Percentiles rank a stretch among this genome's conserved stretches.
These are phyloP conservation scores for Metarhizium anisopliae DNA, from an alignment of 2,329 filamentous ascomycete genomes.

Conservation along the genomic window DNA sequence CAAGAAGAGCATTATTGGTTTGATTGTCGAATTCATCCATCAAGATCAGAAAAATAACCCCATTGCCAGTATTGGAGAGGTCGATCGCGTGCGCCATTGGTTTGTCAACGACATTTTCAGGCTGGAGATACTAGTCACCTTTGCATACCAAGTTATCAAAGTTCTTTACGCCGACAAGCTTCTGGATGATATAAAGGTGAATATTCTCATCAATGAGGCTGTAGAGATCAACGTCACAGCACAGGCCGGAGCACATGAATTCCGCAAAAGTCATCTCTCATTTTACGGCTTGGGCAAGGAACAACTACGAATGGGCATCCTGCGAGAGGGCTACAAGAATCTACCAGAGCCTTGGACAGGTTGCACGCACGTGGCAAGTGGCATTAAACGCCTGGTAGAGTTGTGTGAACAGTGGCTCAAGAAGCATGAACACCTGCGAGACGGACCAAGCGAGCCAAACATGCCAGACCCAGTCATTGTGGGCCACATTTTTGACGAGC, in stretches of 20 bases:
- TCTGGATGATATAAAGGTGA: constrained; percentile 44
- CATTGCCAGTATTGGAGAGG: constrained; percentile 56
- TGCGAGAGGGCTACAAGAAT: constrained; percentile 54
- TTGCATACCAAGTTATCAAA: constrained; percentile 70
- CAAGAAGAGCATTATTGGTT: constrained; percentile 62
- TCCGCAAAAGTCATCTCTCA: constrained; percentile 59
- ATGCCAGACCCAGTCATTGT: constrained; percentile 32
- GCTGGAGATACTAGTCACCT: constrained; percentile 67
- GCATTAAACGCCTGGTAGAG: constrained; percentile 50
- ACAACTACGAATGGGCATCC: constrained; percentile 54
- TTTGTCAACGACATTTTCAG: constrained; percentile 69
- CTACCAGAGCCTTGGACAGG: constrained; percentile 85
- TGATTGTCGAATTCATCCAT: constrained; percentile 68
- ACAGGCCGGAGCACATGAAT: constrained; percentile 51
- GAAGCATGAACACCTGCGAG: constrained; percentile 28
- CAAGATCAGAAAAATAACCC: constrained; percentile 65
- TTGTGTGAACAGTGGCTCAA: constrained; percentile 48
- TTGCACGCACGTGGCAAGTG: constrained; percentile 51
- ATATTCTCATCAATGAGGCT: constrained; percentile 58
- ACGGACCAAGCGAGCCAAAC: constrained; percentile 21
- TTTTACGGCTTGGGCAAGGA: constrained; percentile 67
- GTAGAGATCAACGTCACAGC: constrained; percentile 52
- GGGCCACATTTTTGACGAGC: constrained; percentile 34
- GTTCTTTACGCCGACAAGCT: constrained; percentile 56
- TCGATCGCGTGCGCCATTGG: constrained; percentile 76